Conservation (phyloP, 2,329 filamentous ascomycete species). For the Davidsoniella virescens region DNA sequence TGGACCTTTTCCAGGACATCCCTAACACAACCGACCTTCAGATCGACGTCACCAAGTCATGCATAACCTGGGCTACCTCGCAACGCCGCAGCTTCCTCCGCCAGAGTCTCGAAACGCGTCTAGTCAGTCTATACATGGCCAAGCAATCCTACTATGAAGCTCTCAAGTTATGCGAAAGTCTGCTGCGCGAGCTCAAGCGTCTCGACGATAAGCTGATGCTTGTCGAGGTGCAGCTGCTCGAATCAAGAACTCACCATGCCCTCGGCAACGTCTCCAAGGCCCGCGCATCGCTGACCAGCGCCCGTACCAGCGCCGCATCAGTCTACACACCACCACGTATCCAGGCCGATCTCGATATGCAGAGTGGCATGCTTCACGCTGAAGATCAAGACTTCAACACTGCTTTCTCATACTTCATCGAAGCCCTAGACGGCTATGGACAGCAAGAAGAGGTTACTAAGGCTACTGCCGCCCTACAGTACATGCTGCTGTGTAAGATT, state of each 20-base stretch:
- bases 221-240: constrained; percentile 92
- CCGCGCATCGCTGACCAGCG: constrained; percentile 82
- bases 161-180: constrained; percentile 86
- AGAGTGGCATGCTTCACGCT: constrained; percentile 95
- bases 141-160: constrained; percentile 97
- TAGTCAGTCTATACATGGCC: constrained; percentile 87
- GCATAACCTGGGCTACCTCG: constrained; percentile 96
- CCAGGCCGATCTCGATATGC: constrained; percentile 96
- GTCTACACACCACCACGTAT: constrained; percentile 93
- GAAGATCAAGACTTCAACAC: constrained; percentile 99
- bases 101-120: constrained; percentile 91
- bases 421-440: constrained; percentile 93
- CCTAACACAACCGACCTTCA: constrained; percentile 91
- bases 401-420: constrained; percentile 97
- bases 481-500: constrained; percentile 99
- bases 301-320: constrained; percentile 85
- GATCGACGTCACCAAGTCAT: constrained; percentile 90
- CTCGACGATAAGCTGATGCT: constrained; percentile 96
- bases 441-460: constrained; percentile 73
- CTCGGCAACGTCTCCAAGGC: constrained; percentile 93
- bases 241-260: constrained; percentile 93
- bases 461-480: constrained; percentile 94
- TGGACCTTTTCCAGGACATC: constrained; percentile 87
- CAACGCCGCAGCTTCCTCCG: constrained; percentile 92
- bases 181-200: constrained; percentile 92